Conservation (phyloP, 495 filamentous ascomycete genomes). For the Penicillium nucicola region DNA sequence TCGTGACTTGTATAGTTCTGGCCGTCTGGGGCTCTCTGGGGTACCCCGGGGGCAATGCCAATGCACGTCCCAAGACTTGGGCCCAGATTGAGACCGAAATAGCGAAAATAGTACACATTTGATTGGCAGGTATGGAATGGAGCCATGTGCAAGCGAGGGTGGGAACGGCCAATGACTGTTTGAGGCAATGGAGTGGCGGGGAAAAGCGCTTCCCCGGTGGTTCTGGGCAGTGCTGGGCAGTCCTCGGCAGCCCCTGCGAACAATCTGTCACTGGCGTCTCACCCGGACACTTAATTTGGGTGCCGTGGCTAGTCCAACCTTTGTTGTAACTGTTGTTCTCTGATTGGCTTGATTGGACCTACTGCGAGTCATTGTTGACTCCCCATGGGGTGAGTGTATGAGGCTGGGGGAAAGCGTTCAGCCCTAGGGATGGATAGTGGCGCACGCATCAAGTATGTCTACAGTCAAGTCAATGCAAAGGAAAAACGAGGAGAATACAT, state of each 20-base stretch:
- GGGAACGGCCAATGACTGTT: constrained; percentile 10
- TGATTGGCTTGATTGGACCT: constrained; percentile 3
- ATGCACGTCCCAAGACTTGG: constrained; percentile 1
- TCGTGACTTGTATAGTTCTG: not conserved
- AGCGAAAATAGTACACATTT: not conserved
- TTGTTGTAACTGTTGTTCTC: not conserved
- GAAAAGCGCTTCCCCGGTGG: constrained; percentile 25
- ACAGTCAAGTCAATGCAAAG: not conserved
- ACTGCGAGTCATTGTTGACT: not conserved
- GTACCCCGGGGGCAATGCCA: constrained; percentile 4
- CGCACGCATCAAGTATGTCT: not conserved
- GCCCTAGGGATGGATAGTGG: constrained; percentile 11
- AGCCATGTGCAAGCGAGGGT: not conserved
- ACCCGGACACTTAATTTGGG: too few relatives aligned
- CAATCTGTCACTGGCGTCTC: not conserved
- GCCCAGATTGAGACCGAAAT: not conserved
- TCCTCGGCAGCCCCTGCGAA: not conserved
- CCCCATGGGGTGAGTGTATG: constrained; percentile 18
- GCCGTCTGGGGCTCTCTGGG: constrained; percentile 4
- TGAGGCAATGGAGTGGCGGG: constrained; percentile 10
- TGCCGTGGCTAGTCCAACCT: not conserved
- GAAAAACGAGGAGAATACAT: not conserved
- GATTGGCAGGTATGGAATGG: constrained; percentile 9
- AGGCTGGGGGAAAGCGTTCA: constrained; percentile 26
- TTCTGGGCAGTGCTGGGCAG: not conserved